Evolutionary conservation across 805 yeast species (phyloP).

Genomic region (Saitoella complicata): DNA sequence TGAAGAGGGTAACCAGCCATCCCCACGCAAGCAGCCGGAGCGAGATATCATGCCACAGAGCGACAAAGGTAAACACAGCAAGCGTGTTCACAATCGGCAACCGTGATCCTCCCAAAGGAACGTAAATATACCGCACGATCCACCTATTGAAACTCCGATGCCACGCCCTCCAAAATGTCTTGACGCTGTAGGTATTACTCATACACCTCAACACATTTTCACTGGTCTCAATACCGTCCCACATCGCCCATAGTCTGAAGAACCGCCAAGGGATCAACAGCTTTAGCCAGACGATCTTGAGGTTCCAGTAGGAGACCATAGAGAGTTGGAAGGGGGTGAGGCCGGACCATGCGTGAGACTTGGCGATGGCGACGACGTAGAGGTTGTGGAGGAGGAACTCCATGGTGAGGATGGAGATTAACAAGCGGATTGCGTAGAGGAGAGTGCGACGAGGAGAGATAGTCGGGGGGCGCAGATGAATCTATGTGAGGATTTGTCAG

Average conservation of each 20-base stretch:
- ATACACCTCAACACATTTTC: slow-evolving; percentile 96
- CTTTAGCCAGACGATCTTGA: slow-evolving; percentile 86
- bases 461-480: slow-evolving; percentile 40
- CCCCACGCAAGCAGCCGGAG: slow-evolving; percentile 84
- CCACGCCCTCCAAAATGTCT: slow-evolving; percentile 99
- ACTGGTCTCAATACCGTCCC: slow-evolving; percentile 92
- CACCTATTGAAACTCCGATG: slow-evolving; percentile 86
- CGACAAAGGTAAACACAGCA: slow-evolving; percentile 86
- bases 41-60: slow-evolving; percentile 96
- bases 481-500: slow-evolving; percentile 2
- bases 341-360: slow-evolving; percentile 76
- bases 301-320: slow-evolving; percentile 82
- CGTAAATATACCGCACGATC: slow-evolving; percentile 74
- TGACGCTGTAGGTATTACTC: slow-evolving; percentile 81
- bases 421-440: slow-evolving; percentile 50
- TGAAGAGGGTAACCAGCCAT: slow-evolving; percentile 75
- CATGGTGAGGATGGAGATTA: slow-evolving; percentile 68
- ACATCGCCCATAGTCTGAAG: slow-evolving; percentile 78
- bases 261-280: slow-evolving; percentile 89
- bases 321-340: slow-evolving; percentile 85
- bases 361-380: slow-evolving; percentile 86
- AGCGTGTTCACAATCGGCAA: slow-evolving; percentile 60
- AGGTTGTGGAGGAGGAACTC: slow-evolving; percentile 74
- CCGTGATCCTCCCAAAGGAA: slow-evolving; percentile 76
- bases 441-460: slow-evolving; percentile 37